Evolutionary conservation across 2,329 filamentous ascomycete species (phyloP).

Genomic region (Aspergillus piperis): DNA sequence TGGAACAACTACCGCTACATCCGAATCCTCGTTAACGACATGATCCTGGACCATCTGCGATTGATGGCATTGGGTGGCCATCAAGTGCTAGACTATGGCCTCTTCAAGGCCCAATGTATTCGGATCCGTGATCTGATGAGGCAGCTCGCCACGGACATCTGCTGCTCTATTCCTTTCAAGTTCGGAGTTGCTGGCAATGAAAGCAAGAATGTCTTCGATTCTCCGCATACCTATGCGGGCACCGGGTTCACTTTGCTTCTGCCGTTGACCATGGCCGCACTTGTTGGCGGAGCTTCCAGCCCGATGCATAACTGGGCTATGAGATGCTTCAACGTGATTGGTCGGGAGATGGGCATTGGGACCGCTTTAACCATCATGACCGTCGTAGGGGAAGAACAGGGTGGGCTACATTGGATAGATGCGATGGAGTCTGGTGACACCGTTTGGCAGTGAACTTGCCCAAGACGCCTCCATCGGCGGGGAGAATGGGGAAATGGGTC

Average conservation of each 20-base stretch:
- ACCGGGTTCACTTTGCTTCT: conserved; percentile 5
- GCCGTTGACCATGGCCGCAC: neutral
- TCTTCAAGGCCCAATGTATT: neutral
- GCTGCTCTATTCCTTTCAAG: conserved; percentile 6
- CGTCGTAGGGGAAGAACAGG: neutral
- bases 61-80: neutral
- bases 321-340: conserved; percentile 4
- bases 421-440: neutral
- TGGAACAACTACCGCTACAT: conserved; percentile 8
- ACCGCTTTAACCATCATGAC: neutral
- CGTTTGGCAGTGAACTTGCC: neutral
- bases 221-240: neutral
- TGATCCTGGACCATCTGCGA: neutral
- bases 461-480: neutral
- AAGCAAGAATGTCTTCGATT: neutral
- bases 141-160: conserved; percentile 1
- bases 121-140: neutral
- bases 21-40: neutral
- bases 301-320: conserved; percentile 2
- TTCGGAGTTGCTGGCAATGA: neutral
- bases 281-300: neutral
- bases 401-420: neutral
- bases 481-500: too few relatives aligned
- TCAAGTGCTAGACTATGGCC: neutral
- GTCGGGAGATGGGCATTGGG: neutral